phyloP scores from a whole-genome alignment of 176 grass and related monocot species.

The Sorghum bicolor region DNA sequence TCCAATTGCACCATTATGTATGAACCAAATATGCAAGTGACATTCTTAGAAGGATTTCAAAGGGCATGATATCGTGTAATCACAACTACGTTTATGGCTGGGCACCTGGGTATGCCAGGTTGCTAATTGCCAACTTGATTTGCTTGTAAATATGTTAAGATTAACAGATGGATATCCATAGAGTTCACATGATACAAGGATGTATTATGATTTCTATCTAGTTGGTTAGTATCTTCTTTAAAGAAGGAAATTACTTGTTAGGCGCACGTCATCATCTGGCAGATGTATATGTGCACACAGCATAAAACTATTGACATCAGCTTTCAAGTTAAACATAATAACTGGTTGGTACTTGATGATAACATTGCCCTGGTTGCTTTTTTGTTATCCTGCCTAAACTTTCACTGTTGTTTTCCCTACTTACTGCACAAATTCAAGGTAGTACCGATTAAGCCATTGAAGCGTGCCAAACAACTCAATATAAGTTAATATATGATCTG shows the following conservation, averaged over 20 bases:
- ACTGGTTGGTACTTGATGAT: background rate
- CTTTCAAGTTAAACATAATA: conserved; percentile 24
- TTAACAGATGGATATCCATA: background rate
- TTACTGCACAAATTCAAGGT: background rate
- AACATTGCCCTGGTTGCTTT: background rate
- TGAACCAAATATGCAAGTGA: background rate
- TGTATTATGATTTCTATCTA: background rate
- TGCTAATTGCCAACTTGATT: background rate
- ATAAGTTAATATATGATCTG: background rate
- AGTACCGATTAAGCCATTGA: background rate
- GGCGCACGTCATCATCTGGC: background rate
- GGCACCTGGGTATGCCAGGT: background rate
- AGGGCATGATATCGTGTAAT: background rate
- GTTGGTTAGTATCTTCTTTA: background rate
- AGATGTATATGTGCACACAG: background rate
- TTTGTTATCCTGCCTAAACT: background rate
- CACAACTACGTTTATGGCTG: background rate
- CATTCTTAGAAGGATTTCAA: background rate
- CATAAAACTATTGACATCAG: background rate
- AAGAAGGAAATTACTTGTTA: background rate
- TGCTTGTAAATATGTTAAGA: background rate
- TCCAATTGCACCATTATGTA: background rate
- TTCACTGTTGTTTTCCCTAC: background rate
- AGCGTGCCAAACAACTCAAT: background rate
- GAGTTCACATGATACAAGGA: background rate